Evolutionary conservation across 257 asterid species (phyloP).

Genomic region (Phtheirospermum japonicum): DNA sequence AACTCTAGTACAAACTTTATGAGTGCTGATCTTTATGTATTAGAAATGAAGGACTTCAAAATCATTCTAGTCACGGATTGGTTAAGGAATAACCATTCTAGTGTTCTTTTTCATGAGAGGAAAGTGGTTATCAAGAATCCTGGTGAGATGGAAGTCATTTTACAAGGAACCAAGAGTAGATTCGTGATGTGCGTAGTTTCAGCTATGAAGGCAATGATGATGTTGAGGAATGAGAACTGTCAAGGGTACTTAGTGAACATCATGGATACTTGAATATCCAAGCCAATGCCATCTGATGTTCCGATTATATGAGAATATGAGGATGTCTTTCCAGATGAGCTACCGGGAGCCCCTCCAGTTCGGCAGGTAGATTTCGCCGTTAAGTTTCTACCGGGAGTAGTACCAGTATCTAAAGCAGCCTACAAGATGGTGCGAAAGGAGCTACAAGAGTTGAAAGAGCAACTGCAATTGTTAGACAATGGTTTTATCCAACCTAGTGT

Average conservation of each 20-base stretch:
- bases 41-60: not conserved
- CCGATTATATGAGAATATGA: not conserved
- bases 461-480: not conserved
- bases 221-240: not conserved
- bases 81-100: not conserved
- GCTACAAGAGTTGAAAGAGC: not conserved
- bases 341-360: not conserved
- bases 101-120: not conserved
- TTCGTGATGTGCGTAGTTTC: not conserved
- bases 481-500: not conserved
- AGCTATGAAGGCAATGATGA: not conserved
- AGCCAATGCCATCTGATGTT: not conserved
- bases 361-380: not conserved
- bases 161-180: not conserved
- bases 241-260: not conserved
- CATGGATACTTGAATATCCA: not conserved
- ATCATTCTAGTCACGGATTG: not conserved
- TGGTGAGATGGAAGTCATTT: not conserved
- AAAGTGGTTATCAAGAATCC: not conserved
- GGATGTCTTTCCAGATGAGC: not conserved
- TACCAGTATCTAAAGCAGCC: not conserved
- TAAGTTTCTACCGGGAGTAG: not conserved
- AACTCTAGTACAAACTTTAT: too few species aligned
- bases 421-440: not conserved
- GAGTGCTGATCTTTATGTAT: not conserved